Conservation (phyloP, 108 stramenopile species). For the Nitzschia sp. region DNA sequence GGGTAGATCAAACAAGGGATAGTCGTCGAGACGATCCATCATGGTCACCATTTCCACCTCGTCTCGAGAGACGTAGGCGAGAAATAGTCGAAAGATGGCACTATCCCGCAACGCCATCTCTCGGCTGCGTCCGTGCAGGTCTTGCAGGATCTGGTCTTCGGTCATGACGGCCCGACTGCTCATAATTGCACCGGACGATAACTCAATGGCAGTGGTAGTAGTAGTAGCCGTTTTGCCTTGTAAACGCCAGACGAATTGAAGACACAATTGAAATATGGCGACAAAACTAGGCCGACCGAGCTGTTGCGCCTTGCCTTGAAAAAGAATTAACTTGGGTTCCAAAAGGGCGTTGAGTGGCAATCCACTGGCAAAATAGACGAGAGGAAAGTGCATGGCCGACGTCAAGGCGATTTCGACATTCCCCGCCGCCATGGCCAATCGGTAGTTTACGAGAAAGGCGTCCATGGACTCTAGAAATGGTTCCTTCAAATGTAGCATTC, state of each 20-base stretch:
- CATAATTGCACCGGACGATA: background rate
- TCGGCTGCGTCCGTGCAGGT: slow-evolving; percentile 18
- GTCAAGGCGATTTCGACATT: slow-evolving; percentile 21
- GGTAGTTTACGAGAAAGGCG: slow-evolving; percentile 16
- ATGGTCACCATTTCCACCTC: slow-evolving; percentile 20
- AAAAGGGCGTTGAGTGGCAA: slow-evolving; percentile 21
- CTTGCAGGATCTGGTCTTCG: slow-evolving; percentile 11
- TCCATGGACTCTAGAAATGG: slow-evolving; percentile 27
- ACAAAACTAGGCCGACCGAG: slow-evolving; percentile 13
- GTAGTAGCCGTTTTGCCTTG: background rate
- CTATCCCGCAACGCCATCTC: slow-evolving; percentile 36
- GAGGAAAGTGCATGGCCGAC: slow-evolving; percentile 8
- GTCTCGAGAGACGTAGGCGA: slow-evolving; percentile 34
- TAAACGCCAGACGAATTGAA: slow-evolving; percentile 23
- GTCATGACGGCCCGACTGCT: background rate
- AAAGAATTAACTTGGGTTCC: slow-evolving; percentile 30
- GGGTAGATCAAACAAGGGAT: slow-evolving; percentile 31
- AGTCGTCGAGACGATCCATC: slow-evolving; percentile 23
- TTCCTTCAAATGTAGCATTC: slow-evolving; percentile 12
- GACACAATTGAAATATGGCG: slow-evolving; percentile 20
- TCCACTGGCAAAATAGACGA: slow-evolving; percentile 21
- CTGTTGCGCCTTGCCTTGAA: slow-evolving; percentile 21
- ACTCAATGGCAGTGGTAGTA: too few relatives aligned
- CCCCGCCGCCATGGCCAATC: slow-evolving; percentile 10
- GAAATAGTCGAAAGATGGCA: slow-evolving; percentile 20